Conservation (phyloP, 1,284 basidiomycete genomes). For the Trichosporon faecale region DNA sequence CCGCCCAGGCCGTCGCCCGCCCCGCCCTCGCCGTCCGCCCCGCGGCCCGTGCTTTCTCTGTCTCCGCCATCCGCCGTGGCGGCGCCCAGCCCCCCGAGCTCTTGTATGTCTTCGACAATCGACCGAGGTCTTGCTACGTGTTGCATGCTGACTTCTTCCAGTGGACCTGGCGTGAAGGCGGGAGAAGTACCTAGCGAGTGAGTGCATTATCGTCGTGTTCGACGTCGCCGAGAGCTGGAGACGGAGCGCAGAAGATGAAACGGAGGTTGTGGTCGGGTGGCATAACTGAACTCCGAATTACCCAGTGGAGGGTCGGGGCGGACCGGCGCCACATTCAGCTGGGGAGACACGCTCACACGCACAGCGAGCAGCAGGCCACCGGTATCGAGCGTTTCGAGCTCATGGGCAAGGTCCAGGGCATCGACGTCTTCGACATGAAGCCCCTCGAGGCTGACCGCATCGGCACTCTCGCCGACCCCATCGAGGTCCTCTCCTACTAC, state of each 20-base stretch:
- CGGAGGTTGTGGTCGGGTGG: neutral
- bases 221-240: neutral
- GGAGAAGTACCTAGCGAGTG: conserved; percentile 51
- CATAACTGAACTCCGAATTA: neutral
- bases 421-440: conserved; percentile 85
- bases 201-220: conserved; percentile 22
- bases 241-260: neutral
- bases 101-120: neutral
- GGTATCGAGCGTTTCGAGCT: conserved; percentile 95
- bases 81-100: conserved; percentile 42
- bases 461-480: conserved; percentile 83
- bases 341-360: neutral
- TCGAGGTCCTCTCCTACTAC: conserved; percentile 79
- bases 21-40: conserved; percentile 25
- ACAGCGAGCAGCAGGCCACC: conserved; percentile 77
- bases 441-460: conserved; percentile 81
- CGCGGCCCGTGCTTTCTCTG: conserved; percentile 41
- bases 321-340: neutral
- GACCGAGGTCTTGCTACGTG: neutral
- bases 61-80: conserved; percentile 35
- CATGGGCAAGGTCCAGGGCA: conserved; percentile 79
- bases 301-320: conserved; percentile 2
- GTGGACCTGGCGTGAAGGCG: conserved; percentile 46
- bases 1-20: conserved; percentile 28
- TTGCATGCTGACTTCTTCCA: neutral